A percentile compares a stretch with the other conserved stretches of the same genome.
Conservation (phyloP, 768 basidiomycete genomes). For the Termitomyces sp. region DNA sequence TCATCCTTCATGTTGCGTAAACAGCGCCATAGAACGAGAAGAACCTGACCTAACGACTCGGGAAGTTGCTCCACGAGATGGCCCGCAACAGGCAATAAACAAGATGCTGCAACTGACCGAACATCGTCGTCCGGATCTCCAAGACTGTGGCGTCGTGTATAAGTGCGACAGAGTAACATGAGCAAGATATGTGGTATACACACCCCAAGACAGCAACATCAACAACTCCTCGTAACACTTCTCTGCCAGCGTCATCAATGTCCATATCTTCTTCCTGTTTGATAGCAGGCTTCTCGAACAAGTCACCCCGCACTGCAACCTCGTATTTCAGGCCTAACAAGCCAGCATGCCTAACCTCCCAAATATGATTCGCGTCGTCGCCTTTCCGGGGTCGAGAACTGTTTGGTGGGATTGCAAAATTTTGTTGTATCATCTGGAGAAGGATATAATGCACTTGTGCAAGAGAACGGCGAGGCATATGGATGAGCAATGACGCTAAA, state of each 20-base stretch:
- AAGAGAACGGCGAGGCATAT: conserved; percentile 82
- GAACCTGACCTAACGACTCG: conserved; percentile 65
- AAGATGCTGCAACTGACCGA: conserved; percentile 90
- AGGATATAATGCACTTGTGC: conserved; percentile 79
- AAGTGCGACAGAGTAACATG: background rate
- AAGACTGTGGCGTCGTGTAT: conserved; percentile 46
- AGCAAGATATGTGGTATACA: conserved; percentile 22
- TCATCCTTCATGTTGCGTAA: conserved; percentile 94
- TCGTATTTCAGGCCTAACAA: conserved; percentile 96
- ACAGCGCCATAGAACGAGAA: conserved; percentile 88
- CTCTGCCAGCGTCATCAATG: conserved; percentile 39
- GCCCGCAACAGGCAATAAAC: conserved; percentile 82
- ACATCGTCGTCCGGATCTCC: conserved; percentile 95
- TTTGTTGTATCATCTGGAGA: conserved; percentile 91
- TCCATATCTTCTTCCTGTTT: conserved; percentile 34
- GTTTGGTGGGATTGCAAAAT: conserved; percentile 50
- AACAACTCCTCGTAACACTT: conserved; percentile 77
- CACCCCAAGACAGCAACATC: conserved; percentile 91
- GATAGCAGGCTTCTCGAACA: conserved; percentile 50
- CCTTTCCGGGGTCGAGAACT: conserved; percentile 26
- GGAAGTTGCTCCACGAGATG: conserved; percentile 76
- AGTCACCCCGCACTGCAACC: conserved; percentile 87
- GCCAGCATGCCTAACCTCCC: conserved; percentile 99
- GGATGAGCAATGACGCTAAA: conserved; percentile 80
- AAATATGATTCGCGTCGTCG: conserved; percentile 62